These are phyloP conservation scores for Penicillium corylophilum DNA, from an alignment of 2,329 filamentous ascomycete genomes.

Conservation along the genomic window DNA sequence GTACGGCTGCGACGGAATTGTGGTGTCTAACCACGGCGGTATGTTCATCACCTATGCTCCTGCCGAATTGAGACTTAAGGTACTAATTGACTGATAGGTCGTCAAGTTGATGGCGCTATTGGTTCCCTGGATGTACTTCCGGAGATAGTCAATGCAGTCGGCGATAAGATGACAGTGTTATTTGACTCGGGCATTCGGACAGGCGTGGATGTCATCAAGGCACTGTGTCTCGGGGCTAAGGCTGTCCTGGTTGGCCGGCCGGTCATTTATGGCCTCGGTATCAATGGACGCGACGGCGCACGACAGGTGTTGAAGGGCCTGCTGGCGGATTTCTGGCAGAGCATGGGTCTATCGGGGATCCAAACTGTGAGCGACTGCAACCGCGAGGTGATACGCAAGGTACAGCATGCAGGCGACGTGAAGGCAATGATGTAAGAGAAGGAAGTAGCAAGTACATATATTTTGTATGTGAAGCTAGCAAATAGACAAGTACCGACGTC, in stretches of 20 bases:
- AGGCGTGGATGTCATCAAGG: conserved; percentile 53
- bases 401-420: conserved; percentile 37
- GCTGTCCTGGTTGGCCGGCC: conserved; percentile 59
- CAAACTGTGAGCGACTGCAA: conserved; percentile 36
- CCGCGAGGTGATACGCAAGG: conserved; percentile 32
- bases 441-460: not conserved
- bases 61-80: not conserved
- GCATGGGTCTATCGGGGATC: conserved; percentile 57
- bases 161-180: conserved; percentile 46
- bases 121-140: conserved; percentile 56
- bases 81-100: conserved; percentile 22
- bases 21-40: conserved; percentile 56
- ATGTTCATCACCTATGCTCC: conserved; percentile 5
- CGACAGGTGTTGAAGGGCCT: conserved; percentile 52
- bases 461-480: not conserved
- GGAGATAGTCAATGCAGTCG: conserved; percentile 62
- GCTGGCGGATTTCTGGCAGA: conserved; percentile 56
- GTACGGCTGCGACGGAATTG: conserved; percentile 49
- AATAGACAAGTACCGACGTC: conserved; percentile 5
- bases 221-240: conserved; percentile 56
- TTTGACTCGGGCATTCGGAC: conserved; percentile 54
- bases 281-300: conserved; percentile 57
- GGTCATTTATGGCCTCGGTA: conserved; percentile 58
- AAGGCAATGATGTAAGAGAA: conserved; percentile 34
- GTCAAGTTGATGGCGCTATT: conserved; percentile 54